Base-by-base conservation (phyloP, 2,329 filamentous ascomycete species). In the Penicillium thymicola region DNA sequence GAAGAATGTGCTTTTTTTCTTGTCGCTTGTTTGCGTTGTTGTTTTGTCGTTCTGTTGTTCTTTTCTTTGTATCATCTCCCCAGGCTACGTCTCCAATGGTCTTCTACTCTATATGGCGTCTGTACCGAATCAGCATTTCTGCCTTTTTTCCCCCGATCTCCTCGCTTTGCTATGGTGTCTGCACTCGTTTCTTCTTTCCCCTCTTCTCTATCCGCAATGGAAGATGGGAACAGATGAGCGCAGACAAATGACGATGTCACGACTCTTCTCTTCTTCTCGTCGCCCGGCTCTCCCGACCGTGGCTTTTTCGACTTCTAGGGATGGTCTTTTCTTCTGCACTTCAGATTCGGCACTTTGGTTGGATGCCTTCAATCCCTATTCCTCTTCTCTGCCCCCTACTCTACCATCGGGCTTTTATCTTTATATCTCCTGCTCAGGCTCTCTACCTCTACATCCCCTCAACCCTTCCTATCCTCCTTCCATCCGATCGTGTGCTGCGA, bases 211-310 rank as follows among this genome's bases (percentile, higher is more conserved):
- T 38, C 36, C 2, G 36, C 8, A 5, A 38, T 37, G 43, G 42
- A 25, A 14, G 34, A 36, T 4, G 38, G 38, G 36, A 18, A 9
- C 6, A 49, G 49, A 43, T 36, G 50, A 45, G 54, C 44, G 54
- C 48, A 50, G 51, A 37, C 52, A 48, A 49, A 61, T 70, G 65
- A 72, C 65, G 70, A 72, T 65, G 65, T 71, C 64, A 72, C 66
- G 70, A 72, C 61, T 55, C 64, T 65, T 63, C 47, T 62, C 59
- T 62, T 59, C 49, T 65, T 63, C 60, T 67, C 53, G 57, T 65
- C 55, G 55, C 57, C 55, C 53, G 56, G 38, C 34, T 50, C 14
- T 55, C 45, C 65, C 61, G 64, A 62, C 56, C 52, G 59, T 64
- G 61, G 54, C 57, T 60, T 57, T 52, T 61, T 55, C 59, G 62